Base-by-base conservation (phyloP, 73 alveolate species). In the Halteria grandinella region DNA sequence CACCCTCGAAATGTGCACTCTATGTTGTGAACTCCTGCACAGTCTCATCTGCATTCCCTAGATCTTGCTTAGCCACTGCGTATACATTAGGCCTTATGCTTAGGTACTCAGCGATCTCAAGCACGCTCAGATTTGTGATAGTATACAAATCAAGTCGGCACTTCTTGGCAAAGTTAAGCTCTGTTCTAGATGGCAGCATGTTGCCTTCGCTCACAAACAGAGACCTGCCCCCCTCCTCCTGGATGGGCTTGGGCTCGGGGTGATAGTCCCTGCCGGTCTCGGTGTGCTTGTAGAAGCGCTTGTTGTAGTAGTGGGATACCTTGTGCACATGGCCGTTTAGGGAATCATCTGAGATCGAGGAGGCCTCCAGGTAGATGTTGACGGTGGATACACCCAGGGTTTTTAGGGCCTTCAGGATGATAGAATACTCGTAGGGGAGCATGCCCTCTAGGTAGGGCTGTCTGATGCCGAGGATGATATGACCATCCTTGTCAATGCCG, bases 111-210 rank as follows among this genome's bases (percentile, higher is more conserved):
- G 80, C 80, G 6, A 44, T 24, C 43, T 66, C 80, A 6, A 55
- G 53, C n/a, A 66, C 43, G 47, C 80, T 66, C 49, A 66, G 47
- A 27, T 66, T 66, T 5, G 80, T 66, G 2, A 37, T 44, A 24
- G 80, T 66, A 20, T 28, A 66, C 17, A 47, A 25, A 66, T 66
- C 80, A 37, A 66, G 27, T 66, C 29, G 15, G 51, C 69, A 54
- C 33, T 66, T 66, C 32, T 41, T 5, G 6, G 80, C 80, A 18
- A 66, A 66, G 23, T 15, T 8, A 1, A 66, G 32, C 32, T 66
- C 80, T 14, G 80, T 66, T 43, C 47, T 41, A 44, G 80, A 44
- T 12, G 80, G 80, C 7, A 66, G 53, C 66, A 66, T 44, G 12
- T 63, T 47, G 18, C 80, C 80, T 66, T 66, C 80, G 23, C 10